Evolutionary conservation across 257 asterid species (phyloP), one percentile per base, ranked within the genome.

Genomic region (Fraxinus anomala): DNA sequence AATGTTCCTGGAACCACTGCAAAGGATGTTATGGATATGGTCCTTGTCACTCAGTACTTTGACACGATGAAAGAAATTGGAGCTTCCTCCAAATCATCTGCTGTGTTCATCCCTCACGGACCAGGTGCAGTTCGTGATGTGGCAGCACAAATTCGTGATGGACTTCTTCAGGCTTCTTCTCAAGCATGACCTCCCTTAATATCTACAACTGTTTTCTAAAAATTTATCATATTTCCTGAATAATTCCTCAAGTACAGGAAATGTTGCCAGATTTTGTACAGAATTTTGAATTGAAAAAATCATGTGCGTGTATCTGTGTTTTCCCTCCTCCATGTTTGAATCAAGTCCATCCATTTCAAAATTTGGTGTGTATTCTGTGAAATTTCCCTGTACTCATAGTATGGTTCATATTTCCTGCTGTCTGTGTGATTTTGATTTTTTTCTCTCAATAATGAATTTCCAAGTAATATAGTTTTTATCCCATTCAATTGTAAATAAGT

Each of bases 41-140:
- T 89, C 36, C 91, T 89, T 44, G 80, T 87, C 21, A 89, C 91
- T 26, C 89, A 89, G 76, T 89, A 89, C 75, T 87, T 89, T 39
- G 92, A 89, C 68, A 85, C 92, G 19, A 85, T 89, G 89, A 89
- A 89, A 72, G 92, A 89, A 54, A 87, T 87, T 23, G 92, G 92
- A 5, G 89, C 92, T n/a, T 0, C 79, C 28, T 82, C 91, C 12
- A 89, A 88, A 77, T 85, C 92, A 4, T 85, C 92, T 23, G 90
- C 92, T 1, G 90, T 88, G 17, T 88, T 88, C 47, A 75, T 86
- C 31, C 92, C 90, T 2, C 92, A 86, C 68, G 90, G 92, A 49
- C 90, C 92, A 3, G 92, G 90, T 37, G 90, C 88, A 24, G 92
- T 88, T 74, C 77, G 85, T 30, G 90, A 88, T 67, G 68, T 88